Conservation (phyloP, 768 basidiomycete species). For the Termitomyces sp. region DNA sequence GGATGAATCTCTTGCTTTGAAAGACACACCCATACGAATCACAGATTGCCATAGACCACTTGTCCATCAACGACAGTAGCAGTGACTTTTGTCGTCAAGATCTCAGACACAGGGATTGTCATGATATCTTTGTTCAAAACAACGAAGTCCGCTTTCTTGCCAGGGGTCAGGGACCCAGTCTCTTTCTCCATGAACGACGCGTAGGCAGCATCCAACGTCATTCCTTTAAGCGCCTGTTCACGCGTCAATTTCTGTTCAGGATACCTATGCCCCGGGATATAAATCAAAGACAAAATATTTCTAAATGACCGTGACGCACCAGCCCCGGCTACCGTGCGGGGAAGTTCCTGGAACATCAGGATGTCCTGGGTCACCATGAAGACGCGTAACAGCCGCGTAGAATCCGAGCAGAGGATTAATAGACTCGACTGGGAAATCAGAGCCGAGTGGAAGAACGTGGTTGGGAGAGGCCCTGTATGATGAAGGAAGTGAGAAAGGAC, state of each 20-base stretch:
- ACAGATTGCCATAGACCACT: conserved; percentile 49
- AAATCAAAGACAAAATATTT: neutral
- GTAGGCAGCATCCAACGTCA: conserved; percentile 88
- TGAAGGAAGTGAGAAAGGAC: neutral
- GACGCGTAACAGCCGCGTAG: conserved; percentile 80
- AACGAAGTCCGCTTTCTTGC: conserved; percentile 88
- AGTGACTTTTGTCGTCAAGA: conserved; percentile 58
- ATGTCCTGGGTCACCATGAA: conserved; percentile 20
- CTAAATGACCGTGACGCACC: conserved; percentile 42
- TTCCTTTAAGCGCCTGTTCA: conserved; percentile 79
- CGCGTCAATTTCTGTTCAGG: conserved; percentile 72
- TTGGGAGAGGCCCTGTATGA: conserved; percentile 41
- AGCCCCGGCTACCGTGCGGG: conserved; percentile 80
- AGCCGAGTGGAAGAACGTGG: conserved; percentile 73
- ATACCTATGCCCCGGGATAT: conserved; percentile 49
- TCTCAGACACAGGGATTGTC: conserved; percentile 52
- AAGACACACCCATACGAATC: neutral
- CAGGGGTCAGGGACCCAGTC: conserved; percentile 66
- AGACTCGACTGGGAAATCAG: conserved; percentile 91
- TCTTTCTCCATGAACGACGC: conserved; percentile 73
- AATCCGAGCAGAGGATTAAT: conserved; percentile 88
- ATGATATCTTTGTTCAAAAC: conserved; percentile 80
- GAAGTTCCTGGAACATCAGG: conserved; percentile 57
- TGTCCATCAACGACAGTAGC: conserved; percentile 77
- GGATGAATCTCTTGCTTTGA: neutral